A percentile compares a stretch with the other conserved stretches of the same genome.
These are phyloP conservation scores for Zychaea mexicana DNA, from an alignment of 371 early-diverging fungal genomes.

Conservation along the genomic window DNA sequence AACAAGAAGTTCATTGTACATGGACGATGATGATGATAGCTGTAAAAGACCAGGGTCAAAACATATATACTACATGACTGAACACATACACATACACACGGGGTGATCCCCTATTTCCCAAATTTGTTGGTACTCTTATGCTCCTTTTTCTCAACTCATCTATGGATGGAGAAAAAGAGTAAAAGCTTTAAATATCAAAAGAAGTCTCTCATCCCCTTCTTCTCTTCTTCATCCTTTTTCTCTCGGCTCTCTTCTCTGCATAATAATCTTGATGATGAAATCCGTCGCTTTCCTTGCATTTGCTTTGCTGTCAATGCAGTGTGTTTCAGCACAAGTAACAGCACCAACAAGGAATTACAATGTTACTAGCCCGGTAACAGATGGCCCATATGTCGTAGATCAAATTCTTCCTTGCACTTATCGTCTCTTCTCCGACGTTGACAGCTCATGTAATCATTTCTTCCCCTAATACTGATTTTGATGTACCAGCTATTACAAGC, in stretches of 20 bases:
- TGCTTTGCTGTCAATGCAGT: neutral
- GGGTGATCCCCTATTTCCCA: neutral
- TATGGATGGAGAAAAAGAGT: no score
- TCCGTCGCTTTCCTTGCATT: neutral
- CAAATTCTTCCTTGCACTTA: constrained; percentile 54
- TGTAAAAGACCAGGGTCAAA: neutral
- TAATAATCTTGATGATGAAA: neutral
- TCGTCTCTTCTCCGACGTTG: constrained; percentile 41
- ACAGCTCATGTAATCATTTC: constrained; percentile 42
- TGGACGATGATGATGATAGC: no score
- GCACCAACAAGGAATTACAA: constrained; percentile 49
- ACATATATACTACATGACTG: no score
- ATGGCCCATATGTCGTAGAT: constrained; percentile 47
- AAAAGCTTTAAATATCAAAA: neutral
- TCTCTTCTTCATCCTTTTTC: neutral
- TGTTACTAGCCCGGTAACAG: constrained; percentile 44
- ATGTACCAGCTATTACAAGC: no score
- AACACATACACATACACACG: no score
- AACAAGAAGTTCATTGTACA: no score
- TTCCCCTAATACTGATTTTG: neutral
- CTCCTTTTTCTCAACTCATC: constrained; percentile 2
- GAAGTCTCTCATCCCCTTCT: neutral
- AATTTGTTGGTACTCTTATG: neutral
- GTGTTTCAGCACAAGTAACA: constrained; percentile 33
- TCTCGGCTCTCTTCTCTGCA: neutral